Base-by-base conservation (phyloP, 768 basidiomycete species). In the Suillus placidus region DNA sequence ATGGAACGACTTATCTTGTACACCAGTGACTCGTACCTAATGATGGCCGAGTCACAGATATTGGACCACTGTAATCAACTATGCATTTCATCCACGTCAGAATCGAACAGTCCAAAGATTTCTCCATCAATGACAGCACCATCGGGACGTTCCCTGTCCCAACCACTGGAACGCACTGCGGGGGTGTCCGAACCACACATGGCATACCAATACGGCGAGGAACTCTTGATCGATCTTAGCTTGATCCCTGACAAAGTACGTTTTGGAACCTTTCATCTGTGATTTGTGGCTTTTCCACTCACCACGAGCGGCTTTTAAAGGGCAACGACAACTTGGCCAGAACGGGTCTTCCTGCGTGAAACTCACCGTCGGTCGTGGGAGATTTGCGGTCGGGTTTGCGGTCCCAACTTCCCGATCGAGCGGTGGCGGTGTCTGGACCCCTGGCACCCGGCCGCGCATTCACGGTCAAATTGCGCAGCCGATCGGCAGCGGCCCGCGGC, bases 191-290 rank as follows among this genome's bases (percentile, higher is more conserved):
- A 89, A 72, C 89, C 90, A 13, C 90, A 91, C 72, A 88, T 88
- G 88, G 80, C 83, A 0, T 74, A 88, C 37, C 81, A 88, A 74
- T 79, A 86, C 70, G 78, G 79, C 6, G 71, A 71, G 9, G 89
- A 91, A 68, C 71, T 92, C 10, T 81, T 91, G n/a, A n/a, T n/a
- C n/a, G n/a, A n/a, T n/a, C n/a, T n/a, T n/a, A n/a, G n/a, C n/a
- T n/a, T n/a, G 67, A 79, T 91, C 9, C 84, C 89, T 0, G 90
- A 90, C 76, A 78, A 90, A 72, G 89, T 89, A 62, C 62, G 83
- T 73, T 38, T 54, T 13, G 37, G 12, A 3, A 49, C 16, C n/a
- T 47, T 16, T 20, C 35, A 18, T 18, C 20, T 23, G 35, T 10
- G 6, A 26, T 63, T 42, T 54, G 18, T 38, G 4, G 7, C 32